Evolutionary conservation across 768 basidiomycete species (phyloP), one percentile per base, ranked within the genome.

Genomic region (Russula compacta): DNA sequence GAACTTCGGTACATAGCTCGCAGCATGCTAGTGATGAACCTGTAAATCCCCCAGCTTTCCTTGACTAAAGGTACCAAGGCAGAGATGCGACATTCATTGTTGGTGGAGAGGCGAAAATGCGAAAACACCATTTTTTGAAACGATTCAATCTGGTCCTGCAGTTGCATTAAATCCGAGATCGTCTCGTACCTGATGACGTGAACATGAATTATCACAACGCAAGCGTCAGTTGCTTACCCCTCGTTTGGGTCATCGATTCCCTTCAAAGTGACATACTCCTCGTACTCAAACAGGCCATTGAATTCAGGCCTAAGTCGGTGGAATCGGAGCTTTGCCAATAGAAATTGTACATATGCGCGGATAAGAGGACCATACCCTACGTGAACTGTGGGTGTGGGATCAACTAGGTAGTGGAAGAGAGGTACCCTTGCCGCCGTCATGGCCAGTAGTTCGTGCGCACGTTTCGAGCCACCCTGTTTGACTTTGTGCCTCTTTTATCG

Each of bases 401-500:
- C 15, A 42, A 48, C 10, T 36, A 63, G 14, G 24, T 29, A 8
- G 29, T n/a, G 36, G 49, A 42, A 47, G 38, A 39, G 17, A 47
- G 32, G 39, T 61, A 92, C 94, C 95, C 74, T 87, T 83, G 63
- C 80, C 77, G 32, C 87, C 87, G 68, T 98, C 86, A 10, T 79
- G 73, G 1, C 89, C 86, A 48, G 95, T 85, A 1, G 95, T 95
- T 50, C 95, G 78, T 11, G 93, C 87, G 67, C 95, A 98, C 10
- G 97, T 98, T 72, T 99, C 97, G 17, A 99, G 81, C 97, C 97
- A 99, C 15, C 92, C 89, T 0, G 94, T 95, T 71, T 99, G 95
- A 11, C 89, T 86, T 64, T 98, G 97, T 1, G 92, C 95, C 72
- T 99, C 97, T 73, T 97, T 98, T 59, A 99, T 82, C 19, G 90